Percentiles rank a stretch among this genome's conserved stretches.
Evolutionary conservation across 331 rosid species (phyloP).

Genomic region (Prunus yedoensis): DNA sequence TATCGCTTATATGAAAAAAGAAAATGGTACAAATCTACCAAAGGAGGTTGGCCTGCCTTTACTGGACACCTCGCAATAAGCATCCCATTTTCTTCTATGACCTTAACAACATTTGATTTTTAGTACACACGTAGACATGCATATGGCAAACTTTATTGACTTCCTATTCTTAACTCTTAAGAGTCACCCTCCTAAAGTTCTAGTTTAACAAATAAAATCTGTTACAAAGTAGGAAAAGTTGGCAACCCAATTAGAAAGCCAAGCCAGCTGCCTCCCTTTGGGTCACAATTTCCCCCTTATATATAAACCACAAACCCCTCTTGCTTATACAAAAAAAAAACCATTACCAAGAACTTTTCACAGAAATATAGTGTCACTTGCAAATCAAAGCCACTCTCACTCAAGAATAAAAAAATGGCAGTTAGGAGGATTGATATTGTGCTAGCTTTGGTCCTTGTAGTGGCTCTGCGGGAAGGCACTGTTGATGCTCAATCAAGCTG

Average conservation of each 20-base stretch:
- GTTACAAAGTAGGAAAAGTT: constrained; percentile 31
- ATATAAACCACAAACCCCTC: constrained; percentile 10
- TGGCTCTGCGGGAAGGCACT: constrained; percentile 19
- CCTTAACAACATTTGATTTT: too few species aligned
- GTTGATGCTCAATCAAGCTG: constrained; percentile 54
- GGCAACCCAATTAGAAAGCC: background rate
- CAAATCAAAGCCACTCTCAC: background rate
- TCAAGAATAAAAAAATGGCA: constrained; percentile 27
- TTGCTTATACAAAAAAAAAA: background rate
- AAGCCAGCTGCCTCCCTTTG: constrained; percentile 23
- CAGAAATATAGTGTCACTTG: background rate
- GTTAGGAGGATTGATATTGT: constrained; percentile 9
- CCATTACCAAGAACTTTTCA: background rate
- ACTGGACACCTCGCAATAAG: background rate
- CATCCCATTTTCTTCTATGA: background rate
- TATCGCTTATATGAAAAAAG: too few species aligned
- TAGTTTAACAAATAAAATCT: constrained; percentile 26
- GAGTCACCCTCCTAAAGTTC: background rate
- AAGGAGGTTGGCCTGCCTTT: background rate
- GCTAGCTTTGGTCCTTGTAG: constrained; percentile 5
- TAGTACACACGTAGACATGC: too few species aligned
- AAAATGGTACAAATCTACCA: background rate
- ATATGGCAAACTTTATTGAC: too few species aligned
- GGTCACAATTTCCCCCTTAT: background rate
- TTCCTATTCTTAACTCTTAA: too few species aligned